Percentiles rank a stretch among this genome's conserved stretches.
Evolutionary conservation across 495 filamentous ascomycete species (phyloP).

Genomic region (Tuber brumale): DNA sequence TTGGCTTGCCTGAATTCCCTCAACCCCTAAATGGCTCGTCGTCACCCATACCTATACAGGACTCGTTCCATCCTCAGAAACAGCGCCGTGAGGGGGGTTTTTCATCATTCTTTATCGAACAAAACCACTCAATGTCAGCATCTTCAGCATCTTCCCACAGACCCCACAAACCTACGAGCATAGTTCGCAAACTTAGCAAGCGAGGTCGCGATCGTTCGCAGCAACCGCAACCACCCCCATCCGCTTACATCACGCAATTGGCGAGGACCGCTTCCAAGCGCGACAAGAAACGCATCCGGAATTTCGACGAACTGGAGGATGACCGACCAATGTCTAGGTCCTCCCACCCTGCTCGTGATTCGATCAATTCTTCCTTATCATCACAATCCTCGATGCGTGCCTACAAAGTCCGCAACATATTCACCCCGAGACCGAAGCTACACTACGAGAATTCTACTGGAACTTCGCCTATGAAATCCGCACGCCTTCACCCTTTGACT

Average conservation of each 20-base stretch:
- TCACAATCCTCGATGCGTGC: conserved; percentile 35
- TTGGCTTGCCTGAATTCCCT: conserved; percentile 20
- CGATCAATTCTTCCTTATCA: conserved; percentile 38
- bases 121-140: conserved; percentile 24
- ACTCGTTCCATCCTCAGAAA: conserved; percentile 34
- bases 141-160: conserved; percentile 38
- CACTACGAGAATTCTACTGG: conserved; percentile 35
- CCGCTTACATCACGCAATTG: conserved; percentile 37
- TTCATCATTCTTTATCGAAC: conserved; percentile 36
- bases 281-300: conserved; percentile 34
- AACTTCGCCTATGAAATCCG: conserved; percentile 13
- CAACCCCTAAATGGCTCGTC: conserved; percentile 27
- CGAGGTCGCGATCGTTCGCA: conserved; percentile 26
- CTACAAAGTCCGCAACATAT: conserved; percentile 38
- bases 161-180: conserved; percentile 34
- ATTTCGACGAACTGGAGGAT: conserved; percentile 33
- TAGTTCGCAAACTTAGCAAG: conserved; percentile 39
- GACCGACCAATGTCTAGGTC: conserved; percentile 35
- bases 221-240: conserved; percentile 30
- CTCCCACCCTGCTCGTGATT: conserved; percentile 34
- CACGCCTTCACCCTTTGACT: conserved; percentile 12
- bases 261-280: conserved; percentile 33
- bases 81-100: conserved; percentile 33
- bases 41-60: conserved; percentile 20
- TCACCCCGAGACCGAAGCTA: conserved; percentile 39